Evolutionary conservation across 2,329 filamentous ascomycete species (phyloP).

Genomic region (Clonostachys byssicola): DNA sequence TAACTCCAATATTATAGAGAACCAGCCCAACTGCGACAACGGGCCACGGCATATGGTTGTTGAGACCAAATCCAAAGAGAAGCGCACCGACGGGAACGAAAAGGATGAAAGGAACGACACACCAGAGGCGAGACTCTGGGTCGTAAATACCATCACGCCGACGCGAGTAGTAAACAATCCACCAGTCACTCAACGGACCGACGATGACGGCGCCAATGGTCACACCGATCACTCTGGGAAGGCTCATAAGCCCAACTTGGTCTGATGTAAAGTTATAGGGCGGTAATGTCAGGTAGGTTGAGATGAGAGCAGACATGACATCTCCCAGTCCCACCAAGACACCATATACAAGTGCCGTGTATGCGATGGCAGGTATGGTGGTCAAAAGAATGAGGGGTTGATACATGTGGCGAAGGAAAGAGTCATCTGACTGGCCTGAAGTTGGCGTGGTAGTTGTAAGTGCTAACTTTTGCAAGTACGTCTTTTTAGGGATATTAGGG

Average conservation of each 20-base stretch:
- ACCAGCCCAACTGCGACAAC: conserved; percentile 26
- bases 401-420: too few relatives aligned
- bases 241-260: conserved; percentile 29
- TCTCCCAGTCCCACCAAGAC: too few relatives aligned
- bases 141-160: conserved; percentile 33
- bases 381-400: too few relatives aligned
- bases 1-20: conserved; percentile 27
- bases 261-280: conserved; percentile 30
- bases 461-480: conserved; percentile 33
- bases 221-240: conserved; percentile 31
- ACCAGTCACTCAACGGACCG: conserved; percentile 27
- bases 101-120: conserved; percentile 5
- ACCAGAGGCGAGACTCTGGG: conserved; percentile 36
- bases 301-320: conserved; percentile 7
- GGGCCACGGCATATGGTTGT: too few relatives aligned
- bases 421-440: too few relatives aligned
- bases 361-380: too few relatives aligned
- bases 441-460: conserved; percentile 9
- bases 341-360: too few relatives aligned
- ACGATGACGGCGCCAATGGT: conserved; percentile 20
- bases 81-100: too few relatives aligned
- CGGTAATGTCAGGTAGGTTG: conserved; percentile 13
- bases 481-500: conserved; percentile 26
- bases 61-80: too few relatives aligned
- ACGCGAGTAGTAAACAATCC: conserved; percentile 24